Base-by-base conservation (phyloP, 2,329 filamentous ascomycete species). In the Nemania sp. region DNA sequence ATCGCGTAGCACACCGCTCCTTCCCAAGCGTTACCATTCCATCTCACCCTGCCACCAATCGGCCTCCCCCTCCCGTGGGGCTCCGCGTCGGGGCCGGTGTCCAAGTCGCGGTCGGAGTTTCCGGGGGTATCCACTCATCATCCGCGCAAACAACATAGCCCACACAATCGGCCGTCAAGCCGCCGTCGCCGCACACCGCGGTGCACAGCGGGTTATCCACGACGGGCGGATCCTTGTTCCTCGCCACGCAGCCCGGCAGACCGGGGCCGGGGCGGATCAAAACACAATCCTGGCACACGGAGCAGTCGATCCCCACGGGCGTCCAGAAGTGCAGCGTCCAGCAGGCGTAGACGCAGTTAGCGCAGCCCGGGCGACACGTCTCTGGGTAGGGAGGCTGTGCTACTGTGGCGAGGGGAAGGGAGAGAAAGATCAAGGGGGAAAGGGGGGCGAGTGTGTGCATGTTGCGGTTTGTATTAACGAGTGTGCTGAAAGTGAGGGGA, bases 341-440 rank as follows among this genome's bases (percentile, higher is more conserved):
- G 52, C 52, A 54, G 20, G 52, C 52, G 52, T 54, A 54, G 52
- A 54, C 52, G 27, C 52, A 54, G 52, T 54, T 54, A 13, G 35
- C 35, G 52, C 52, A 54, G 15, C 52, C 29, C 13, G 52, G 52
- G 27, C 52, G 26, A n/a, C 52, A 54, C 20, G 35, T 27, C 15
- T 2, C 22, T 15, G 52, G 24, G 27, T 13, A 27, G 18, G 24
- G 56, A 18, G 24, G 26, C 18, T 32, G 55, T 35, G 32, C 32
- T 35, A 35, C 32, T 7, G 32, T 35, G 7, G 32, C 32, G 32
- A 35, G 7, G 1, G 32, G 32, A 11, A 35, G 32, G 11, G 11
- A 11, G 32, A 35, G 7, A 11, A 35, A 11, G 11, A 11, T 11
- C 7, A 35, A 11, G 32, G 6, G 32, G 11, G 32, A 35, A 35